Evolutionary conservation across 495 filamentous ascomycete species (phyloP).

Genomic region (Neurospora pannonica): DNA sequence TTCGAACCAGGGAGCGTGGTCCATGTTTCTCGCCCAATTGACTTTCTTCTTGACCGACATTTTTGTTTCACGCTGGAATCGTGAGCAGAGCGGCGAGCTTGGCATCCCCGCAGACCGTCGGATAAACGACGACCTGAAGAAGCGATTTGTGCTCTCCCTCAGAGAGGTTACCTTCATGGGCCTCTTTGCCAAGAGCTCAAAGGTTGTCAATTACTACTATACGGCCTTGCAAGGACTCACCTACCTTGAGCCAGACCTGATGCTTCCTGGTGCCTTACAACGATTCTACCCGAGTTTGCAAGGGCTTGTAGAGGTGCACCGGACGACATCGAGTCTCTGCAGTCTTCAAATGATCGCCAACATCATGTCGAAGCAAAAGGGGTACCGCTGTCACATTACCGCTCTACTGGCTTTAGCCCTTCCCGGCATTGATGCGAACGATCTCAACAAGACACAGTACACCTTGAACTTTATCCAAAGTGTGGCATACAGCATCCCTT

Average conservation of each 20-base stretch:
- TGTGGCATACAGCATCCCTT: constrained; percentile 89
- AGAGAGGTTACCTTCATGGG: constrained; percentile 97
- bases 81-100: constrained; percentile 85
- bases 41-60: constrained; percentile 91
- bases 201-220: constrained; percentile 82
- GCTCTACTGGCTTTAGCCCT: constrained; percentile 83
- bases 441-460: constrained; percentile 91
- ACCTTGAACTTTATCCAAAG: constrained; percentile 91
- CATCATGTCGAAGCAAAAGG: constrained; percentile 82
- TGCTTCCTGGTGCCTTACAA: constrained; percentile 88
- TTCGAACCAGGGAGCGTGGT: constrained; percentile 91
- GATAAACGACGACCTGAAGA: constrained; percentile 71
- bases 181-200: constrained; percentile 88
- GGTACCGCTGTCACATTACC: constrained; percentile 90
- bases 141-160: constrained; percentile 81
- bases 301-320: constrained; percentile 92
- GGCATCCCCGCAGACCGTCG: constrained; percentile 69
- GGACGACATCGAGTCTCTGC: constrained; percentile 87
- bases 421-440: constrained; percentile 95
- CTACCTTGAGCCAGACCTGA: constrained; percentile 83
- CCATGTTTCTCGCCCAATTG: constrained; percentile 77
- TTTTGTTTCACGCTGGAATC: constrained; percentile 96
- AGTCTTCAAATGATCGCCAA: constrained; percentile 81
- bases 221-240: constrained; percentile 82
- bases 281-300: constrained; percentile 95